These are phyloP conservation scores for Coemansia sp. DNA, from an alignment of 192 early-diverging fungal species.

Conservation along the genomic window DNA sequence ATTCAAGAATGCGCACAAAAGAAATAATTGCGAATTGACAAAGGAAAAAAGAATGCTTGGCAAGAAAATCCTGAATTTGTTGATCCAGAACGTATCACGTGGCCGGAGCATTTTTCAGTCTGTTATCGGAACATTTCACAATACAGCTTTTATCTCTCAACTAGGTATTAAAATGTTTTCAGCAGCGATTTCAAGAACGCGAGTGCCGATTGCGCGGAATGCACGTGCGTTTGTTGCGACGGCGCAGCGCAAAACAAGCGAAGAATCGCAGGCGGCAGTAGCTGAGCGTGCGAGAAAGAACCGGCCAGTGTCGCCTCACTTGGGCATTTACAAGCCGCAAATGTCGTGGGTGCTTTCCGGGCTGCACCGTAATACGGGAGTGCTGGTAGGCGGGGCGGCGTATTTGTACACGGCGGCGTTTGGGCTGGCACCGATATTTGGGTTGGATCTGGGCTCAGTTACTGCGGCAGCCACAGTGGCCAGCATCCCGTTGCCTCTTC, in stretches of 20 bases:
- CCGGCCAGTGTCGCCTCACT: slow-evolving; percentile 82
- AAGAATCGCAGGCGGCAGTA: slow-evolving; percentile 39
- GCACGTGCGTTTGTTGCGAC: slow-evolving; percentile 52
- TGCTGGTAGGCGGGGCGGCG: slow-evolving; percentile 64
- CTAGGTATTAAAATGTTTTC: slow-evolving; percentile 33
- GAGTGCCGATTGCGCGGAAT: slow-evolving; percentile 22
- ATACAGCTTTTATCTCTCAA: slow-evolving; percentile 2
- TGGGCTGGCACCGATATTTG: slow-evolving; percentile 62
- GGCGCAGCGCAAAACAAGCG: slow-evolving; percentile 18
- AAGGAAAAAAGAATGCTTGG: neutral
- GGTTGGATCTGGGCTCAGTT: slow-evolving; percentile 64
- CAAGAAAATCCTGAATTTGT: neutral
- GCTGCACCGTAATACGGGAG: slow-evolving; percentile 76
- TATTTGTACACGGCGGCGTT: slow-evolving; percentile 72
- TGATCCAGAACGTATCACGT: neutral
- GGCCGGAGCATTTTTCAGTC: slow-evolving; percentile 6
- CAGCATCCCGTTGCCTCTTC: slow-evolving; percentile 63
- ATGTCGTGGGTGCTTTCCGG: slow-evolving; percentile 78
- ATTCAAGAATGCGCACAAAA: slow-evolving; percentile 17
- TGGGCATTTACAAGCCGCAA: slow-evolving; percentile 90
- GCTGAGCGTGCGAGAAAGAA: slow-evolving; percentile 54
- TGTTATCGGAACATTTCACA: slow-evolving; percentile 1
- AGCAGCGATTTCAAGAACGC: slow-evolving; percentile 22
- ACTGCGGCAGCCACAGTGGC: slow-evolving; percentile 67
- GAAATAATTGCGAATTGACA: slow-evolving; percentile 3